Base-by-base conservation (phyloP, 805 yeast genomes). In the Nakazawaea sp. region DNA sequence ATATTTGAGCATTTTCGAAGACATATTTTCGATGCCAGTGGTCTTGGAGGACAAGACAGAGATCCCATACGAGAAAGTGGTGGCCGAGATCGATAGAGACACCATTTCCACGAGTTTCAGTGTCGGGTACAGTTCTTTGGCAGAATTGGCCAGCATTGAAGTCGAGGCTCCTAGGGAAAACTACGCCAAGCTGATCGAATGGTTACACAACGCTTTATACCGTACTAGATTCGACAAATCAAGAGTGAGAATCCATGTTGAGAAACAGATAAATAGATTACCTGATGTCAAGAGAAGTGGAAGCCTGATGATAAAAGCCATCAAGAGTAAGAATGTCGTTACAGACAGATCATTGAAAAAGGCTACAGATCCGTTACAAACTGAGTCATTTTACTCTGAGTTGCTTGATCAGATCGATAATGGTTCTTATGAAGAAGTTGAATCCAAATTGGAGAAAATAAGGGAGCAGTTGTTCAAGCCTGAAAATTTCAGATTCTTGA, bases 51-150 rank as follows among this genome's bases (percentile, higher is more conserved):
- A 75, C 48, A 90, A 88, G 2, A 52, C 67, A 3, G 54, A 66
- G 12, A 61, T 79, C 16, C 72, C 84, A 1, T 84, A 70, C 51
- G 94, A 88, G 39, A 72, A 78, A 31, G 96, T 88, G n/a, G 79
- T 87, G 6, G 65, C 81, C 15, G 68, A 71, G 19, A 55, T 88
- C 29, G 83, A 86, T 50, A 68, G 76, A 21, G 97, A 89, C 46
- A 75, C 92, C 6, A 62, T 89, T 18, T 75, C 72, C 24, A 67
- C 73, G 31, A 61, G 63, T 11, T 63, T 86, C 18, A 67, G 71
- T 23, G 68, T 68, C 30, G 80, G 88, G 2, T 70, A 74, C 42
- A 27, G 32, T 4, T 71, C 73, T 28, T 78, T 80, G 49, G 74
- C 75, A 12, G 97, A 92, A 51, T 53, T 81, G 18, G 56, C 86